Conservation (phyloP, 164 flowering plant species). For the Sedum album region DNA sequence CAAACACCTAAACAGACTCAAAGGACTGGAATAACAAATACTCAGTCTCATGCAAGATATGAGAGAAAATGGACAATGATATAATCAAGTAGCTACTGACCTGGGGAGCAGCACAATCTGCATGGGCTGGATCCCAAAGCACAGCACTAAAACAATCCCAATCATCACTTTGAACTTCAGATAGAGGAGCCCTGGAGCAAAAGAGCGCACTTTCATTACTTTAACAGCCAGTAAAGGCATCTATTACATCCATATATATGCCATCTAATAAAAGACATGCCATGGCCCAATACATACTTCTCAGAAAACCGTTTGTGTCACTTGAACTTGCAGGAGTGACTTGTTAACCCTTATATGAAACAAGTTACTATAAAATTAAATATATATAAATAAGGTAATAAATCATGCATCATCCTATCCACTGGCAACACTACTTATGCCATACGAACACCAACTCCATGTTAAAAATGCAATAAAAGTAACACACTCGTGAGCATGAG, state of each 20-base stretch:
- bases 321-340: not conserved
- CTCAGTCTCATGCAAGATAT: not conserved
- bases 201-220: not conserved
- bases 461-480: not conserved
- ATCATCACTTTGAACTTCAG: conserved; percentile 79
- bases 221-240: not conserved
- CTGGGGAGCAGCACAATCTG: conserved; percentile 98
- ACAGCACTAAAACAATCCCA: conserved; percentile 84
- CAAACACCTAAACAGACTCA: not conserved
- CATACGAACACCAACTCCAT: not conserved
- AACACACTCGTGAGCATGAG: too few species aligned
- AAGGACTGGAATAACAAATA: not conserved
- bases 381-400: not conserved
- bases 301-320: not conserved
- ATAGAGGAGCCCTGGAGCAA: conserved; percentile 76
- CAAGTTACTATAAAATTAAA: not conserved
- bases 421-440: not conserved
- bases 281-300: not conserved
- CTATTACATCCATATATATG: not conserved
- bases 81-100: conserved; percentile 19
- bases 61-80: not conserved
- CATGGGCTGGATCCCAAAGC: conserved; percentile 78
- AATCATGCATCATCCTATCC: not conserved
- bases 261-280: not conserved
- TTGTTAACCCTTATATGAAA: not conserved